phyloP scores from a whole-genome alignment of 1,284 basidiomycete species.

The Bondarzewia mesenterica region DNA sequence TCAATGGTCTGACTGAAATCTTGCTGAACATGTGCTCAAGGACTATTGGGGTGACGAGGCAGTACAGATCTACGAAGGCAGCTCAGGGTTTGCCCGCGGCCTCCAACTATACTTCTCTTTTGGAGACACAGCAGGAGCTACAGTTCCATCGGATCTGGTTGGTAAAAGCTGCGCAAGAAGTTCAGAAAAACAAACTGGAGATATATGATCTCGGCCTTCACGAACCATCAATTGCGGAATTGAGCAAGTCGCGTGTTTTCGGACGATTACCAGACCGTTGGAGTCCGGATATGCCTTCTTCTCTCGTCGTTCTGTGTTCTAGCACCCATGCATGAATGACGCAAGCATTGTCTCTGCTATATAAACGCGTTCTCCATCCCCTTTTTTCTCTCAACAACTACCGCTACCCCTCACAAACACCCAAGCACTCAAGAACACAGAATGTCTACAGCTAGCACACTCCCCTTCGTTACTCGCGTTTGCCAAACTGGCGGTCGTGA shows the following conservation, averaged over 20 bases:
- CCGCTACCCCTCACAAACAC: background rate
- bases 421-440: background rate
- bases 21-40: background rate
- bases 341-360: background rate
- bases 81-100: background rate
- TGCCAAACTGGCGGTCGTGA: conserved; percentile 31
- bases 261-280: background rate
- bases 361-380: conserved; percentile 1
- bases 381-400: background rate
- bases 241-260: background rate
- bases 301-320: background rate
- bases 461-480: conserved; percentile 39
- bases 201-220: no score
- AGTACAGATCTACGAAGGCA: background rate
- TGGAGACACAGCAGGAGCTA: background rate
- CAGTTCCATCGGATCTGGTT: no score
- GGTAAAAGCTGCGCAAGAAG: background rate
- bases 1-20: background rate
- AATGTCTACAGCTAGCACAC: conserved; percentile 2
- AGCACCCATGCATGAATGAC: background rate
- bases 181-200: no score
- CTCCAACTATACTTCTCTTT: background rate
- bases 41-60: background rate
- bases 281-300: background rate
- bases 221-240: background rate